Evolutionary conservation across 139 green algal species (phyloP).

Genomic region (Asterochloris erici): DNA sequence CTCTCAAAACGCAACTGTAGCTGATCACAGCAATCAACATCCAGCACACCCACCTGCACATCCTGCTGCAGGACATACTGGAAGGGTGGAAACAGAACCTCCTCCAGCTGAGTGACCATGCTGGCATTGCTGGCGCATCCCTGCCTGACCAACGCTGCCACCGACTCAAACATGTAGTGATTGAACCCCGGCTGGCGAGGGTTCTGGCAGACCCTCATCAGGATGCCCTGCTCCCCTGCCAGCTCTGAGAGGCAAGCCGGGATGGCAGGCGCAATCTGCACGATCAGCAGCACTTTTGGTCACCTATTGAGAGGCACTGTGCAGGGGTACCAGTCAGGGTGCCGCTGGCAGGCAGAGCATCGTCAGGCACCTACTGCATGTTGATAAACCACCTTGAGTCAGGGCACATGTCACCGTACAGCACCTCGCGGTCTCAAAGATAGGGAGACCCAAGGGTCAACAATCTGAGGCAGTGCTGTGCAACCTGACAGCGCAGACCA

Average conservation of each 20-base stretch:
- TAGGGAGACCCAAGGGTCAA: no score
- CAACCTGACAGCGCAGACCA: no score
- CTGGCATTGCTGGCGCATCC: constrained; percentile 15
- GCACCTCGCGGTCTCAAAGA: no score
- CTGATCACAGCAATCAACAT: background rate
- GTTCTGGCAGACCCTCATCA: constrained; percentile 90
- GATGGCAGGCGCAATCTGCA: constrained; percentile 45
- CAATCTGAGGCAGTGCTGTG: no score
- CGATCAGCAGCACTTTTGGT: background rate
- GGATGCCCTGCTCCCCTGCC: constrained; percentile 54
- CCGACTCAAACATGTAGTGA: constrained; percentile 96
- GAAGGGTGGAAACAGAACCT: constrained; percentile 91
- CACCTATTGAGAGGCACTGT: no score
- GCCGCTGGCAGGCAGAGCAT: no score
- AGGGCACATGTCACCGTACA: no score
- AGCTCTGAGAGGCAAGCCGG: constrained; percentile 42
- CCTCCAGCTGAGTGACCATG: constrained; percentile 50
- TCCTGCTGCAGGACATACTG: constrained; percentile 85
- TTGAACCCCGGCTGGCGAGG: constrained; percentile 94
- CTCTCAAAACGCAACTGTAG: background rate
- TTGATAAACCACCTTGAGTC: no score
- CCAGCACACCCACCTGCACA: constrained; percentile 48
- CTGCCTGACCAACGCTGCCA: constrained; percentile 83
- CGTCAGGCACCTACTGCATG: no score
- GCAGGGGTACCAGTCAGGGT: no score